Evolutionary conservation across 495 filamentous ascomycete species (phyloP).

Genomic region (Hypoxylon perforatum): DNA sequence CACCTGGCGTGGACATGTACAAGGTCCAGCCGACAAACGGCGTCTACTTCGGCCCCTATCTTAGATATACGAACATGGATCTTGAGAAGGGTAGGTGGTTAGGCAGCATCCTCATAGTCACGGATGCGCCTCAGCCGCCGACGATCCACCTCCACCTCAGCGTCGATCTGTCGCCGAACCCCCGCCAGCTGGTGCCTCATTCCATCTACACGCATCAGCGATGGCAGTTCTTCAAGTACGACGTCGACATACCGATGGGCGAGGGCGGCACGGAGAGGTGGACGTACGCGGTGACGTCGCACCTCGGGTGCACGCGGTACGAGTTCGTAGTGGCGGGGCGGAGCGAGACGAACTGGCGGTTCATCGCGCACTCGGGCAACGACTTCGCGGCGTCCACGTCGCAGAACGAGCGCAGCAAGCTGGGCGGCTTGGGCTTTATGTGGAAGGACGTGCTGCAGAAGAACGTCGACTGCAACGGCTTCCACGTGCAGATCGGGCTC

Average conservation of each 20-base stretch:
- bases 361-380: slow-evolving; percentile 94
- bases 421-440: slow-evolving; percentile 93
- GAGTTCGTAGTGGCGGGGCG: slow-evolving; percentile 97
- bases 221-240: slow-evolving; percentile 97
- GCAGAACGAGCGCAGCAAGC: slow-evolving; percentile 80
- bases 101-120: slow-evolving; percentile 79
- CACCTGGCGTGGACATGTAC: slow-evolving; percentile 92
- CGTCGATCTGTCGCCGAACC: slow-evolving; percentile 90
- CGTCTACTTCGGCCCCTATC: slow-evolving; percentile 98
- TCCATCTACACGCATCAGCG: slow-evolving; percentile 88
- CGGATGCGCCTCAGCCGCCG: slow-evolving; percentile 91
- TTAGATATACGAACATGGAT: slow-evolving; percentile 97
- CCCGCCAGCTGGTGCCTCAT: slow-evolving; percentile 84
- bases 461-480: slow-evolving; percentile 94
- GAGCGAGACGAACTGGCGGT: slow-evolving; percentile 93
- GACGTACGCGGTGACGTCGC: slow-evolving; percentile 98
- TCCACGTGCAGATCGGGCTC: slow-evolving; percentile 90
- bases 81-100: slow-evolving; percentile 91
- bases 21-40: slow-evolving; percentile 93
- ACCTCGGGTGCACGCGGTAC: slow-evolving; percentile 94
- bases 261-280: slow-evolving; percentile 84
- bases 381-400: slow-evolving; percentile 91
- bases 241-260: slow-evolving; percentile 90
- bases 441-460: slow-evolving; percentile 99
- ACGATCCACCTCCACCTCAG: slow-evolving; percentile 97